Conservation (phyloP, 139 green algal species). For the Chlamydomonas incerta region DNA sequence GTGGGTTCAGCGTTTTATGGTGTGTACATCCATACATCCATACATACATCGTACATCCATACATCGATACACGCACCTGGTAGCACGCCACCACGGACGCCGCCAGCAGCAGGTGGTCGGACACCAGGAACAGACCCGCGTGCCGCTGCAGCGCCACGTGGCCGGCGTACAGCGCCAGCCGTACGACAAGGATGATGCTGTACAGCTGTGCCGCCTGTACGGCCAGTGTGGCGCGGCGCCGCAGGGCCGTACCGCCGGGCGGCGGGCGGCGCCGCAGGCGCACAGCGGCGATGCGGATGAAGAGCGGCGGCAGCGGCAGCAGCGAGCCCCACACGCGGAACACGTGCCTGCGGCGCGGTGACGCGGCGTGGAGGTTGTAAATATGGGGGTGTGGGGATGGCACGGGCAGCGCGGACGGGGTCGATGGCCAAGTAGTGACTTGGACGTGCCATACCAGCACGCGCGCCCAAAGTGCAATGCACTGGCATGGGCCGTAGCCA, state of each 20-base stretch:
- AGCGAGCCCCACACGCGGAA: constrained; percentile 38
- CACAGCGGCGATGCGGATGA: background rate
- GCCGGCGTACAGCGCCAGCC: constrained; percentile 25
- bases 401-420: no score
- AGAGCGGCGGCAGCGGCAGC: constrained; percentile 14
- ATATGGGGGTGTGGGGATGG: background rate
- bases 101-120: constrained; percentile 48
- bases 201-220: background rate
- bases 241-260: background rate
- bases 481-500: no score
- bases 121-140: constrained; percentile 4
- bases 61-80: constrained; percentile 9
- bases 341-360: constrained; percentile 22
- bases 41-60: background rate
- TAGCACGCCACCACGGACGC: constrained; percentile 46
- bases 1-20: no score
- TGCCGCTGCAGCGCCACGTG: constrained; percentile 16
- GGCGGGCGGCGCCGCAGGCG: background rate
- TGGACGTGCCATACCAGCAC: no score
- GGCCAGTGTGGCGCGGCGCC: background rate
- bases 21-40: background rate
- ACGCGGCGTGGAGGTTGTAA: background rate
- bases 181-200: background rate
- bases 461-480: no score
- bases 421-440: no score